phyloP scores from a whole-genome alignment of 2,329 filamentous ascomycete genomes.

The Pseudogymnoascus sp. region DNA sequence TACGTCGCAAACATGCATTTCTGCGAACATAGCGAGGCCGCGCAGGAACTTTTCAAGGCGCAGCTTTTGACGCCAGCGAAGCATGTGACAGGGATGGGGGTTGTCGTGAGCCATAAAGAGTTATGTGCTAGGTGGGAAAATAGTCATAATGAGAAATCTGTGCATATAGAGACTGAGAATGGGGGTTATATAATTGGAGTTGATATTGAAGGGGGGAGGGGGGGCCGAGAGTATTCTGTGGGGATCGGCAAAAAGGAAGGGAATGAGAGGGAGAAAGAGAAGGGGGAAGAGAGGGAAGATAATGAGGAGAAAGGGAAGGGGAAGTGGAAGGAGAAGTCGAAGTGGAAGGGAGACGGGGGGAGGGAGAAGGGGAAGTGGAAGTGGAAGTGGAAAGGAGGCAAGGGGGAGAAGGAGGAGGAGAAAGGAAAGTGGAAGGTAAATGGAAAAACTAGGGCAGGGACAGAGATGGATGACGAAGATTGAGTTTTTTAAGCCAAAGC shows the following conservation, averaged over 20 bases:
- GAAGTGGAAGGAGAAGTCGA: neutral
- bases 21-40: neutral
- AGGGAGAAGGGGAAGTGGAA: neutral
- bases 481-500: neutral
- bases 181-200: neutral
- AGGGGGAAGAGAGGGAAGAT: neutral
- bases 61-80: neutral
- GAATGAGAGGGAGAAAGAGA: neutral
- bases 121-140: neutral
- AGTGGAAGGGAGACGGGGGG: neutral
- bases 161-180: neutral
- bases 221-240: neutral
- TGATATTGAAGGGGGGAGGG: neutral
- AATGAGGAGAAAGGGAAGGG: neutral
- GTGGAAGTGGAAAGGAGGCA: neutral
- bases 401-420: too few species aligned
- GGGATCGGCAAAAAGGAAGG: neutral
- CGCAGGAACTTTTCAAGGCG: neutral
- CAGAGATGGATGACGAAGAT: neutral
- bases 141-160: neutral
- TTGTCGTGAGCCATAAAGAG: neutral
- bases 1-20: conserved; percentile 3
- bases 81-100: neutral
- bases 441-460: neutral
- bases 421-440: neutral